Conservation (phyloP, 768 basidiomycete species). For the Pisolithus sp. region DNA sequence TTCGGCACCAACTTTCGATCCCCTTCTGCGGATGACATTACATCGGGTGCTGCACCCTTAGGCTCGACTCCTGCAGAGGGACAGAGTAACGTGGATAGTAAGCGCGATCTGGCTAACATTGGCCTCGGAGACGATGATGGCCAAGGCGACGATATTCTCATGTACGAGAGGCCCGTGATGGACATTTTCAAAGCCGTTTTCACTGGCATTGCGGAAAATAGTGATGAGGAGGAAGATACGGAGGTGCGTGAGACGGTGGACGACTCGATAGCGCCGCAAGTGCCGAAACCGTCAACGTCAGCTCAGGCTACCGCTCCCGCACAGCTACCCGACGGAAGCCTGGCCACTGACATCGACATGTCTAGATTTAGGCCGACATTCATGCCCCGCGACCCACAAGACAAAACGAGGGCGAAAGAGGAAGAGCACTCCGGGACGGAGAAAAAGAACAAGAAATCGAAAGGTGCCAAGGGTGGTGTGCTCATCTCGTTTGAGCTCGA, state of each 20-base stretch:
- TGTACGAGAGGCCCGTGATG: constrained; percentile 82
- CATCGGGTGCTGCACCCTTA: not conserved
- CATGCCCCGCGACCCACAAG: constrained; percentile 43
- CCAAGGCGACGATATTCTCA: constrained; percentile 83
- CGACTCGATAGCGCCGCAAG: not conserved
- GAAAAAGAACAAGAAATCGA: constrained; percentile 43
- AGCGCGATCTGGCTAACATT: constrained; percentile 69
- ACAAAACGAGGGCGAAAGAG: constrained; percentile 33
- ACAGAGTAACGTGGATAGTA: constrained; percentile 15
- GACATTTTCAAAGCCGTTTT: constrained; percentile 98
- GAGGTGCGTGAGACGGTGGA: constrained; percentile 11
- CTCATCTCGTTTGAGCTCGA: constrained; percentile 78
- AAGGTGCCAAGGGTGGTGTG: constrained; percentile 30
- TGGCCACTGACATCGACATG: constrained; percentile 39
- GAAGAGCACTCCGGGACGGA: constrained; percentile 42
- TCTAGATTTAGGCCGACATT: constrained; percentile 88
- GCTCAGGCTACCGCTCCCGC: not conserved
- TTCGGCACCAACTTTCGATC: constrained; percentile 10
- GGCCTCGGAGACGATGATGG: constrained; percentile 89
- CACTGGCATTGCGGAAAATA: constrained; percentile 88
- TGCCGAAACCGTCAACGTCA: constrained; percentile 6
- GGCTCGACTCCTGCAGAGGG: not conserved
- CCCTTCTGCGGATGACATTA: not conserved
- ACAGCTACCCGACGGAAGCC: not conserved
- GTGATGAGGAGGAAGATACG: constrained; percentile 50